Evolutionary conservation across 345 rosid species (phyloP), one percentile per base, ranked within the genome.

Genomic region (Citrus medica): DNA sequence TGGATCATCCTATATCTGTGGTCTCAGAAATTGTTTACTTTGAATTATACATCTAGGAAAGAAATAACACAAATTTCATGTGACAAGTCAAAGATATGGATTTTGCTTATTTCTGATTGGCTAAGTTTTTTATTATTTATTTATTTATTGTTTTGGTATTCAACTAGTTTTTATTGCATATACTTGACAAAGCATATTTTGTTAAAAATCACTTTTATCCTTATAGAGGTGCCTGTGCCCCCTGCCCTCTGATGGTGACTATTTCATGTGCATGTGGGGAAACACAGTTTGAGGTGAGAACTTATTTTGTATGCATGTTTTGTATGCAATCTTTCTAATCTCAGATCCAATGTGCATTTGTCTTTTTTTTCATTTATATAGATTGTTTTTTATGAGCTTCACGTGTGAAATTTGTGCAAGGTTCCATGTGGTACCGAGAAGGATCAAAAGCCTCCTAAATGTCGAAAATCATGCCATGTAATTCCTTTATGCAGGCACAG

Each of bases 371-470:
- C 76, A 65, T 68, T 9, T 35, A 6, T 12, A 32, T 75, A 19
- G 40, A 30, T 68, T 46, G 4, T 12, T 40, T 65, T 75, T 27
- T 4, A 38, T 66, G 68, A 48, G 16, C 75, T 46, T 76, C 27
- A 28, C 67, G 21, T 51, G 27, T 78, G 65, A 79, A 69, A 63
- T 80, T 82, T 79, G 74, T 79, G 40, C 68, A 78, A 95, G 98
- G 99, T 95, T 84, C 98, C 99, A n/a, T 95, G 99, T 84, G 99
- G 99, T 74, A 88, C 94, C 42, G 98, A 95, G 87, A 88, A 78
- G 89, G 86, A 89, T 74, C 98, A 93, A 81, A 91, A 89, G 84
- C 96, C 99, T 86, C 97, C 99, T 74, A 86, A 83, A 88, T 95
- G 98, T 80, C 96, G 88, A 68, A 95, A 93, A 79, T 79, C 85